Conservation (phyloP, 345 rosid species). For the Gossypium ekmanianum region DNA sequence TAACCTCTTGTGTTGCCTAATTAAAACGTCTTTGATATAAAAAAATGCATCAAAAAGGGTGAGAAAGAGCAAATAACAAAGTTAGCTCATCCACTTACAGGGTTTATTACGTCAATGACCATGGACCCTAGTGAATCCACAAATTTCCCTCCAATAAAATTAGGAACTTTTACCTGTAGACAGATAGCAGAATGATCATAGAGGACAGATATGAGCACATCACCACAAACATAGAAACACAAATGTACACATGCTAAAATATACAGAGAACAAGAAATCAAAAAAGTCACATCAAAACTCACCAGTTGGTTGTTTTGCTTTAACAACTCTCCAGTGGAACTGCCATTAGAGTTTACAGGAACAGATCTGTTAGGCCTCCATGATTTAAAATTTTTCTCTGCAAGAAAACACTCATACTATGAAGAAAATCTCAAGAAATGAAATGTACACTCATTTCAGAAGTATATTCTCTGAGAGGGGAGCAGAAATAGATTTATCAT, state of each 20-base stretch:
- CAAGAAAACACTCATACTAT: slow-evolving; percentile 7
- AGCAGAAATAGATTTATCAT: background rate
- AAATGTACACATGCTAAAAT: background rate
- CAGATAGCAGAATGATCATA: background rate
- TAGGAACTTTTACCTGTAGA: slow-evolving; percentile 30
- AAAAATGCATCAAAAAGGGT: background rate
- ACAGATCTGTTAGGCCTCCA: slow-evolving; percentile 37
- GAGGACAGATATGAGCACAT: background rate
- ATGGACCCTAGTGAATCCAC: slow-evolving; percentile 31
- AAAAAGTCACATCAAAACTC: slow-evolving; percentile 19
- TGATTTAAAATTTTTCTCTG: slow-evolving; percentile 37
- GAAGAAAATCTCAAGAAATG: slow-evolving; percentile 12
- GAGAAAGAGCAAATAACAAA: background rate
- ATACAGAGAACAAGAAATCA: background rate
- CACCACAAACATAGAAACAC: background rate
- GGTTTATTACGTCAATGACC: slow-evolving; percentile 33
- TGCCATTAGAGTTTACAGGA: slow-evolving; percentile 17
- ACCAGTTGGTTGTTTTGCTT: slow-evolving; percentile 29
- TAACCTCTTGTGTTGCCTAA: slow-evolving; percentile 43
- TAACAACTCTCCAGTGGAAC: slow-evolving; percentile 20
- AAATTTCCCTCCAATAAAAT: slow-evolving; percentile 40
- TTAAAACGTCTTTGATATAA: slow-evolving; percentile 3
- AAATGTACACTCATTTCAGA: background rate
- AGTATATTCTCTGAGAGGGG: background rate
- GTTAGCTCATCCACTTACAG: slow-evolving; percentile 30